These are phyloP conservation scores for Eimeria maxima DNA, from an alignment of 169 alveolate genomes.

Conservation along the genomic window DNA sequence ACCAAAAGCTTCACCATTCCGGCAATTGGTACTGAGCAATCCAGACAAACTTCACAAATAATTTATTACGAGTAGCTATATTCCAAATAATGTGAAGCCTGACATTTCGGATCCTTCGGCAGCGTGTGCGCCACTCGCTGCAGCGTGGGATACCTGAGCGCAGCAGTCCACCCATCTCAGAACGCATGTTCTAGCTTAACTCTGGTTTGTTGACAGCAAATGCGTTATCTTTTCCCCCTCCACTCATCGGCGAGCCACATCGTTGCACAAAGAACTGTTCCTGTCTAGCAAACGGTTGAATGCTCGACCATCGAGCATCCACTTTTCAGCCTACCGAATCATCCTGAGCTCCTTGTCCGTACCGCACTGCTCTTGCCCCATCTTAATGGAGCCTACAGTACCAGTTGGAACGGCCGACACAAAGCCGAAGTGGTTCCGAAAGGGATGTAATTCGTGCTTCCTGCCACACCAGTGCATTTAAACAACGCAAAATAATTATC, in stretches of 20 bases:
- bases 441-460: slow-evolving; percentile 78
- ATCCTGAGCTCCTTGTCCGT: slow-evolving; percentile 73
- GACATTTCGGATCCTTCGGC: slow-evolving; percentile 84
- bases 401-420: slow-evolving; percentile 83
- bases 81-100: slow-evolving; percentile 43
- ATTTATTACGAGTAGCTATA: background rate
- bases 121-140: slow-evolving; percentile 86
- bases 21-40: background rate
- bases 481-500: background rate
- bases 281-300: background rate
- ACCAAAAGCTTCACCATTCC: background rate
- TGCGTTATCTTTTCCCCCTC: background rate
- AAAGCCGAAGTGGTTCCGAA: slow-evolving; percentile 86
- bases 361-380: slow-evolving; percentile 75
- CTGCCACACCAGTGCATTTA: slow-evolving; percentile 39
- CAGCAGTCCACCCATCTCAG: background rate
- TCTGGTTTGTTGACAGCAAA: background rate
- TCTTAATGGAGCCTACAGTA: slow-evolving; percentile 76
- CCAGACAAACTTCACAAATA: background rate
- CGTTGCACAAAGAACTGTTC: background rate
- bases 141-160: slow-evolving; percentile 84
- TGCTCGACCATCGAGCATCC: background rate
- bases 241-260: background rate
- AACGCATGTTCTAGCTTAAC: background rate
- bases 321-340: slow-evolving; percentile 75